A percentile compares a stretch with the other conserved stretches of the same genome.
These are phyloP conservation scores for Eimeria acervulina DNA, from an alignment of 169 alveolate genomes.

Conservation along the genomic window DNA sequence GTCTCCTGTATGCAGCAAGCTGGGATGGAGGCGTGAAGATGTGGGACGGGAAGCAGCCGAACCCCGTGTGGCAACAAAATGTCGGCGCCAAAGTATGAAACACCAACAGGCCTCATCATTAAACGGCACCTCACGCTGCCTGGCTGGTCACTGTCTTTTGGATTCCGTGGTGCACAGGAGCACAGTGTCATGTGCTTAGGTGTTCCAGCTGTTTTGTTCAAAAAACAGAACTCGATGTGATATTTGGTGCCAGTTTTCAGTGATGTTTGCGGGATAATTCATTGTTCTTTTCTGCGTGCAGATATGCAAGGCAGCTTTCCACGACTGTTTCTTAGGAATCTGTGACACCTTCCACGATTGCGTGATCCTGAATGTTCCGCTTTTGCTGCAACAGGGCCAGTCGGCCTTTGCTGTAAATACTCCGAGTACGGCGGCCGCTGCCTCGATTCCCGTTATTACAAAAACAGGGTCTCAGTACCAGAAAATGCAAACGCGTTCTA, in stretches of 20 bases:
- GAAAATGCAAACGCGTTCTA: constrained; percentile 81
- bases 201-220: not conserved
- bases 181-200: not conserved
- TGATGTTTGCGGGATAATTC: not conserved
- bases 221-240: not conserved
- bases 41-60: constrained; percentile 84
- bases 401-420: constrained; percentile 56
- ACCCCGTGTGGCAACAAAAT: constrained; percentile 83
- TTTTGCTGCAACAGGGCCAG: constrained; percentile 74
- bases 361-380: constrained; percentile 56
- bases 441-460: constrained; percentile 60
- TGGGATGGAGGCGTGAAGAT: constrained; percentile 83
- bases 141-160: not conserved
- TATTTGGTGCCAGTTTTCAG: not conserved
- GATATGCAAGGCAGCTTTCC: constrained; percentile 78
- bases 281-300: constrained; percentile 30
- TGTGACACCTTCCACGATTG: constrained; percentile 80
- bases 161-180: not conserved
- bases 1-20: constrained; percentile 76
- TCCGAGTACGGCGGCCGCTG: constrained; percentile 71
- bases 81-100: constrained; percentile 81
- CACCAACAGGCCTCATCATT: not conserved
- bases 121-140: not conserved
- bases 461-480: constrained; percentile 54
- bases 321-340: constrained; percentile 74